Evolutionary conservation across 2,329 filamentous ascomycete genomes (phyloP), one percentile per base, ranked within the genome.

Genomic region (Hypoxylon sp.): DNA sequence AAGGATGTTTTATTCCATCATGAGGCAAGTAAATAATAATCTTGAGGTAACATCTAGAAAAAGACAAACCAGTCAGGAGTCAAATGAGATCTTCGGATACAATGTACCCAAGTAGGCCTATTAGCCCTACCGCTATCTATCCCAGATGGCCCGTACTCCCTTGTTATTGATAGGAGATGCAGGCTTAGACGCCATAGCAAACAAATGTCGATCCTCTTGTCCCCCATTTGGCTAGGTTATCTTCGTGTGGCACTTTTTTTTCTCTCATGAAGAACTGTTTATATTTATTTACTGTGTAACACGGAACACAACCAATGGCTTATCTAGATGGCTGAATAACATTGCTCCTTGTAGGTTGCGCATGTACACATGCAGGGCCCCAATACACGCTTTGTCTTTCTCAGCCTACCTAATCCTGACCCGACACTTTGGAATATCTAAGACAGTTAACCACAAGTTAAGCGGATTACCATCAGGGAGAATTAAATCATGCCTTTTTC

Each of bases 161-260:
- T 34, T 13, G 41, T 46, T 46, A 30, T 21, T 14, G 30, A 56
- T 46, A 34, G 17, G 21, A 46, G 52, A 34, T 46, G 19, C 11
- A 56, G 36, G 43, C 41, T 45, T 55, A 23, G 38, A 45, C 19
- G 14, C 19, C 13, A 38, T 28, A 55, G 53, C 53, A 56, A 56
- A 56, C 53, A 56, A 56, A 34, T 32, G 25, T 34, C n/a, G 38
- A 56, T 56, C 41, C 38, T 55, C 17, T 34, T 21, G 43, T 17
- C 43, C 32, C 25, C 34, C 32, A 32, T 46, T 32, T 56, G 17
- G 36, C 13, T 21, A 17, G 7, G 21, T 11, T 11, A 28, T 32
- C 21, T 21, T 38, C 10, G 10, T 43, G 17, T 21, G 38, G 17
- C 38, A 28, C 34, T 50, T 55, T 32, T 53, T 28, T 55, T 55